Evolutionary conservation across 805 yeast species (phyloP).

Genomic region (Hanseniaspora hatyaiensis): DNA sequence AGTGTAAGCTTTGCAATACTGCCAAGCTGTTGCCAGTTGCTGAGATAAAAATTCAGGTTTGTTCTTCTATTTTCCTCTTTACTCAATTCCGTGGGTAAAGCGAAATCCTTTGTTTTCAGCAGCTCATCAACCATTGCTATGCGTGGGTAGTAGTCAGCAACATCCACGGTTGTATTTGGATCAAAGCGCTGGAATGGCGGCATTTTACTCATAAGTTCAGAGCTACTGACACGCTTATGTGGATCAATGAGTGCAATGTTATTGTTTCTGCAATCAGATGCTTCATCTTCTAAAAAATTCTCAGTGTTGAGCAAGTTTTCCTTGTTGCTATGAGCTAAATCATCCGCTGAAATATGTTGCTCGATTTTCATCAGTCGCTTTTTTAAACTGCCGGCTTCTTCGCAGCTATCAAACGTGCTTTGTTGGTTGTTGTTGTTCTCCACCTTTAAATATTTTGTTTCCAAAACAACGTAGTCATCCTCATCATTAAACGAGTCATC

Average conservation of each 20-base stretch:
- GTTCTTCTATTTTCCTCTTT: conserved; percentile 1
- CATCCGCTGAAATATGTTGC: too few species aligned
- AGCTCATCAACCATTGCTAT: conserved; percentile 1
- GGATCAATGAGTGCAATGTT: too few species aligned
- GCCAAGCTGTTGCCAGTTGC: background rate
- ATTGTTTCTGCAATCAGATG: too few species aligned
- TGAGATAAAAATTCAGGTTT: background rate
- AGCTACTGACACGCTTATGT: too few species aligned
- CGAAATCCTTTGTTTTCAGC: background rate
- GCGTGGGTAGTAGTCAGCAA: background rate
- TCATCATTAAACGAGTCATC: background rate
- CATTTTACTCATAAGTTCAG: background rate
- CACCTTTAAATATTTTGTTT: background rate
- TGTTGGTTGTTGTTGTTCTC: background rate
- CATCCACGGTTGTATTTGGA: background rate
- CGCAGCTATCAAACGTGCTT: too few species aligned
- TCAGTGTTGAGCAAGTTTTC: too few species aligned
- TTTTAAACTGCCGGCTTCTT: too few species aligned
- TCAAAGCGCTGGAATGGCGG: background rate
- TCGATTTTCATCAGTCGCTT: too few species aligned
- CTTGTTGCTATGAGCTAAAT: too few species aligned
- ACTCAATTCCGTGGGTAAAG: background rate
- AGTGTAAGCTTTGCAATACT: background rate
- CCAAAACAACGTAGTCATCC: background rate
- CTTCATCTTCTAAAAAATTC: too few species aligned